Percentiles rank a stretch among this genome's conserved stretches.
Conservation (phyloP, 2,329 filamentous ascomycete genomes). For the Colletotrichum salicis region DNA sequence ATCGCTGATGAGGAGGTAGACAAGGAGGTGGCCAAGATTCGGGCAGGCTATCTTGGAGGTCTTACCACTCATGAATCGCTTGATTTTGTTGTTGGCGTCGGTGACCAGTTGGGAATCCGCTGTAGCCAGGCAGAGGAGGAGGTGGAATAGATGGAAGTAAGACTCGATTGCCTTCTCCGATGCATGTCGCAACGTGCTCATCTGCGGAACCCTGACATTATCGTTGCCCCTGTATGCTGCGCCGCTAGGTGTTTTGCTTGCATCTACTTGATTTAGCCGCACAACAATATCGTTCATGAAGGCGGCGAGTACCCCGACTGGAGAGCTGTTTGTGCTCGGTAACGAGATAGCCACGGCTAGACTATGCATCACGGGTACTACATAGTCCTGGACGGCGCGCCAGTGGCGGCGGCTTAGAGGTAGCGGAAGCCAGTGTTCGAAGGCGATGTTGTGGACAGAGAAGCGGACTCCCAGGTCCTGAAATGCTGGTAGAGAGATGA, state of each 20-base stretch:
- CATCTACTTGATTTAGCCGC: slow-evolving; percentile 51
- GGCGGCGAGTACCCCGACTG: slow-evolving; percentile 51
- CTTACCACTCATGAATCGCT: slow-evolving; percentile 49
- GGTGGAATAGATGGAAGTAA: slow-evolving; percentile 63
- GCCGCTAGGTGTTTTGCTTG: background rate
- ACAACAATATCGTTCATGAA: slow-evolving; percentile 65
- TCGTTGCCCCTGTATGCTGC: background rate
- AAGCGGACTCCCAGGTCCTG: slow-evolving; percentile 45
- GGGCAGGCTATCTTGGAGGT: slow-evolving; percentile 55
- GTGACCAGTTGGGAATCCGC: slow-evolving; percentile 47
- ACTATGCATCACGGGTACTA: slow-evolving; percentile 37
- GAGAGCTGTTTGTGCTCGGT: slow-evolving; percentile 25
- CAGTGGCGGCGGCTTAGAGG: slow-evolving; percentile 59
- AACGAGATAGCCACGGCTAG: slow-evolving; percentile 40
- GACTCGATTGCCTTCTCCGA: slow-evolving; percentile 65
- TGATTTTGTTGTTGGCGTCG: slow-evolving; percentile 53
- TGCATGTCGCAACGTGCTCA: slow-evolving; percentile 56
- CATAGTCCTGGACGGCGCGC: slow-evolving; percentile 44
- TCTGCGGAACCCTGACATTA: slow-evolving; percentile 27
- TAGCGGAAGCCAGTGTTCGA: slow-evolving; percentile 57
- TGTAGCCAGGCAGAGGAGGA: slow-evolving; percentile 59
- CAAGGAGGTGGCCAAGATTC: slow-evolving; percentile 60
- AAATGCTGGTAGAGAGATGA: slow-evolving; percentile 56
- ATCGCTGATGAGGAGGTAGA: slow-evolving; percentile 58
- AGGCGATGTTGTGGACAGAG: slow-evolving; percentile 55